A percentile compares a stretch with the other conserved stretches of the same genome.
These are phyloP conservation scores for Arctium minus DNA, from an alignment of 129 eudicot genomes.

Conservation along the genomic window DNA sequence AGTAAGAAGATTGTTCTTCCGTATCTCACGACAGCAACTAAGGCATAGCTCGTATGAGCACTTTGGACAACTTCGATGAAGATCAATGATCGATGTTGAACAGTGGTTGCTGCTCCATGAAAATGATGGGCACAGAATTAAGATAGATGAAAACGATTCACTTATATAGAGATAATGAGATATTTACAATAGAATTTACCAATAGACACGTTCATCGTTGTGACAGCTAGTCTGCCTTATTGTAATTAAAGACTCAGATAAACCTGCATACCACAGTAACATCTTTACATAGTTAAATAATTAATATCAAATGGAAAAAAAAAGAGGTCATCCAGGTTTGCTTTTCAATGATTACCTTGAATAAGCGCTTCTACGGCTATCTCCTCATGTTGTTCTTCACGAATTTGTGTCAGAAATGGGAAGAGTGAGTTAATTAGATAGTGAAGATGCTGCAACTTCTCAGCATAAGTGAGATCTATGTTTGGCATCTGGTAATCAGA, in stretches of 20 bases:
- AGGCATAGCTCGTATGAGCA: conserved; percentile 87
- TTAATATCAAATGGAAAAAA: not conserved
- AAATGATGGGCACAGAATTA: conserved; percentile 1
- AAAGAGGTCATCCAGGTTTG: not conserved
- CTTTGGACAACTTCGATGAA: conserved; percentile 85
- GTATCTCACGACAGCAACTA: conserved; percentile 72
- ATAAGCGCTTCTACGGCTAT: conserved; percentile 43
- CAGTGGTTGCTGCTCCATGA: conserved; percentile 65
- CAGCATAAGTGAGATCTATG: conserved; percentile 38
- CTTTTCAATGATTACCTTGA: conserved; percentile 42
- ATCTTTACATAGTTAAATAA: not conserved
- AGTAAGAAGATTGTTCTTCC: conserved; percentile 37
- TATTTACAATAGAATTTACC: conserved; percentile 41
- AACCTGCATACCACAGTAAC: conserved; percentile 36
- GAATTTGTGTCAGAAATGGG: conserved; percentile 49
- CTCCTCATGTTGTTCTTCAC: conserved; percentile 69
- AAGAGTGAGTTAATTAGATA: conserved; percentile 37
- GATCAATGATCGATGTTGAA: conserved; percentile 87
- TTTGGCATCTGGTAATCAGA: conserved; percentile 41
- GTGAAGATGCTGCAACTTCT: conserved; percentile 61
- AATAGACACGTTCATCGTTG: conserved; percentile 79
- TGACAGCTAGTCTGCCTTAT: conserved; percentile 38
- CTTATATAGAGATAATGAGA: not conserved
- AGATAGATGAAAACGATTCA: conserved; percentile 5
- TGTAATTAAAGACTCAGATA: conserved; percentile 34